Base-by-base conservation (phyloP, 345 rosid species). In the Eucalyptus curtisii region DNA sequence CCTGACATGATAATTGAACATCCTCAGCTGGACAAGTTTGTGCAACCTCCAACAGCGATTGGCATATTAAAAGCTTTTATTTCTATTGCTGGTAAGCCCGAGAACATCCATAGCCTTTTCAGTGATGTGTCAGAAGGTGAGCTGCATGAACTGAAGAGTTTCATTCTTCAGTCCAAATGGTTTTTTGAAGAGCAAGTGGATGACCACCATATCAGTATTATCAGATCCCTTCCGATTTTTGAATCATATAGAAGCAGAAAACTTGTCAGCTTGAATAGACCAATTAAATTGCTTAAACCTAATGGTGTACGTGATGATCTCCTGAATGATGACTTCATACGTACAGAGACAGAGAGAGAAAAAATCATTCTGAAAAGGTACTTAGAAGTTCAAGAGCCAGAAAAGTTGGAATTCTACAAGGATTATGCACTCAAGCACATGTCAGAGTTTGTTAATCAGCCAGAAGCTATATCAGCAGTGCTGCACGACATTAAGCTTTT, bases 151-250 rank as follows among this genome's bases (percentile, higher is more conserved):
- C 92, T 97, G 64, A 94, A 96, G 76, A 95, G 94, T 93, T 97
- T 93, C 94, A 90, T 97, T 94, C 96, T 97, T 91, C 99, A 97
- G 92, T 94, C 97, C 48, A 97, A 97, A 93, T 97, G 99, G 99
- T 97, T 95, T 89, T 89, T 90, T 91, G 96, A 95, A 88, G 96
- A 95, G 88, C 90, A 91, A 86, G 95, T 97, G 95, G 93, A 92
- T 89, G 96, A 92, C 76, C 86, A 88, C 48, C 98, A 95, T 88
- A 92, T 94, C 88, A 92, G 92, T 89, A 91, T 95, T 89, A 95
- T 97, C 90, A 97, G 94, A 90, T 94, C 91, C 90, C 95, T 97
- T 89, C 99, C 99, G 55, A 88, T 97, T 88, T 97, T 95, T 90
- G 98, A 96, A 96, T 95, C 98, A 31, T 95, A 93, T 90, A 93